phyloP scores from a whole-genome alignment of 2,329 filamentous ascomycete genomes.

The Cordyceps cicadae region DNA sequence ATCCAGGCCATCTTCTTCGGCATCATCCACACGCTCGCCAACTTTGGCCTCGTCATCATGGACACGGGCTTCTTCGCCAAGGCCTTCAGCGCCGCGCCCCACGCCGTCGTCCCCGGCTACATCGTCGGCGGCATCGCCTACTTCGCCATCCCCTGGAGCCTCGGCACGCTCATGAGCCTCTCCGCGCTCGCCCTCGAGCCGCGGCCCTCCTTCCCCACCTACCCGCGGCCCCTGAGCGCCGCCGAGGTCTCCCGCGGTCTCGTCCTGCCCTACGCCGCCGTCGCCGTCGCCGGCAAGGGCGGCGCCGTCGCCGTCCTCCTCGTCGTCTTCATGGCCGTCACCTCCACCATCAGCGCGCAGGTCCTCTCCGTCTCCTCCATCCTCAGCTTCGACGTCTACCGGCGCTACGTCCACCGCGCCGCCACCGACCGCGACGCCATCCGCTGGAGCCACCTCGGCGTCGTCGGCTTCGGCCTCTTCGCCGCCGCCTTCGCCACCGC shows the following conservation, averaged over 20 bases:
- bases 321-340: slow-evolving; percentile 72
- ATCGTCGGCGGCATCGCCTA: slow-evolving; percentile 45
- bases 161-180: slow-evolving; percentile 43
- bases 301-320: slow-evolving; percentile 61
- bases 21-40: slow-evolving; percentile 39
- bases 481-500: slow-evolving; percentile 43
- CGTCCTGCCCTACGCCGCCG: slow-evolving; percentile 61
- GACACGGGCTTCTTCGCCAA: slow-evolving; percentile 47
- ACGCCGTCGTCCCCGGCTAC: slow-evolving; percentile 43
- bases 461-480: slow-evolving; percentile 43
- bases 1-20: slow-evolving; percentile 39
- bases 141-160: slow-evolving; percentile 45
- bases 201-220: slow-evolving; percentile 43
- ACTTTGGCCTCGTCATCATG: slow-evolving; percentile 47
- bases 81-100: slow-evolving; percentile 38
- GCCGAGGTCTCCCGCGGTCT: slow-evolving; percentile 59
- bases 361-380: slow-evolving; percentile 47
- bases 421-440: slow-evolving; percentile 42
- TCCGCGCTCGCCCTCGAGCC: slow-evolving; percentile 39
- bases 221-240: slow-evolving; percentile 45
- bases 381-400: slow-evolving; percentile 46
- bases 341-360: slow-evolving; percentile 44
- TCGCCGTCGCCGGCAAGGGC: slow-evolving; percentile 60
- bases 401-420: slow-evolving; percentile 37
- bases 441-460: slow-evolving; percentile 42